phyloP scores from a whole-genome alignment of 2,329 filamentous ascomycete genomes.

The Penicillium sp. region DNA sequence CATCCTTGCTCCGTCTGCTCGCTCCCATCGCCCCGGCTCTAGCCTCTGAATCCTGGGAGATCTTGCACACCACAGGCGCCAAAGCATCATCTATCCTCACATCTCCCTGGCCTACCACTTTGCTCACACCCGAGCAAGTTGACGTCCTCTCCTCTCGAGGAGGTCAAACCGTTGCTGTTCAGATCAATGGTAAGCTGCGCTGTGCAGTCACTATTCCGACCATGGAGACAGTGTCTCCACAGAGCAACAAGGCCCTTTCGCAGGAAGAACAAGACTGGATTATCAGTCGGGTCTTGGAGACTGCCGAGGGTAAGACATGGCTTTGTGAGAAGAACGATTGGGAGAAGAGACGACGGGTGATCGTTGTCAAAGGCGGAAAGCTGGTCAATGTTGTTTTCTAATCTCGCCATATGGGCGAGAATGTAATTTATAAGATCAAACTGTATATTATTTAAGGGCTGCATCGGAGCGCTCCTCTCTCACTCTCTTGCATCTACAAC shows the following conservation, averaged over 20 bases:
- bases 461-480: background rate
- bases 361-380: constrained; percentile 67
- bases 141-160: constrained; percentile 53
- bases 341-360: constrained; percentile 60
- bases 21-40: constrained; percentile 80
- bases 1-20: constrained; percentile 67
- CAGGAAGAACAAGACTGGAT: constrained; percentile 60
- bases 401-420: constrained; percentile 5
- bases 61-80: constrained; percentile 46
- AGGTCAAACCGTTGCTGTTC: constrained; percentile 61
- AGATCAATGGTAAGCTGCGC: constrained; percentile 77
- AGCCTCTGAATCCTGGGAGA: constrained; percentile 76
- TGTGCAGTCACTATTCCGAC: constrained; percentile 66
- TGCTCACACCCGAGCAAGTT: constrained; percentile 40
- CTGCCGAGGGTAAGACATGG: constrained; percentile 60
- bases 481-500: background rate
- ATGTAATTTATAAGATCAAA: constrained; percentile 1
- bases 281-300: constrained; percentile 60
- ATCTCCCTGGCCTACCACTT: constrained; percentile 58
- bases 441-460: constrained; percentile 5
- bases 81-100: constrained; percentile 44
- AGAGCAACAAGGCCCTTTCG: constrained; percentile 16
- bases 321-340: constrained; percentile 53
- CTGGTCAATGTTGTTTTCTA: constrained; percentile 72
- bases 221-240: constrained; percentile 39